Percentiles rank a stretch among this genome's conserved stretches.
Conservation (phyloP, 2,329 filamentous ascomycete species). For the Dothidotthia symphoricarpi region DNA sequence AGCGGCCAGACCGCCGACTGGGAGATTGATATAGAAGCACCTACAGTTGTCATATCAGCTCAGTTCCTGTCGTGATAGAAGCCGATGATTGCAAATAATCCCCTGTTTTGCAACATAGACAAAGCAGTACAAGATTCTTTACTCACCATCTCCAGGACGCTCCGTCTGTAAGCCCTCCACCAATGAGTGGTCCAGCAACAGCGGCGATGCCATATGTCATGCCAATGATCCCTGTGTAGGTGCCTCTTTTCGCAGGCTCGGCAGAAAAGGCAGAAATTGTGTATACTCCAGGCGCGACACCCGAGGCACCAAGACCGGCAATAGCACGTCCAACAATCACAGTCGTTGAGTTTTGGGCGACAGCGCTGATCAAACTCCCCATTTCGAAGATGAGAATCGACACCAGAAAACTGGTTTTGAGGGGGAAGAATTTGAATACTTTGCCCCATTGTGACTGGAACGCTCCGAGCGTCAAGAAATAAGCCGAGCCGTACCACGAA, state of each 20-base stretch:
- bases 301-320: conserved; percentile 40
- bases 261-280: conserved; percentile 46
- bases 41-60: conserved; percentile 10
- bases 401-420: conserved; percentile 40
- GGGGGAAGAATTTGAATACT: conserved; percentile 47
- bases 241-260: conserved; percentile 43
- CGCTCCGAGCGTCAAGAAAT: conserved; percentile 45
- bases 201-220: conserved; percentile 36
- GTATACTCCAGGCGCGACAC: conserved; percentile 35
- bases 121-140: conserved; percentile 6
- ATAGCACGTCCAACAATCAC: conserved; percentile 44
- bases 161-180: conserved; percentile 42
- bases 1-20: conserved; percentile 45
- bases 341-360: conserved; percentile 36
- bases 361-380: conserved; percentile 54
- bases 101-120: conserved; percentile 1
- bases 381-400: conserved; percentile 52
- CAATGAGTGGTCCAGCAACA: conserved; percentile 45
- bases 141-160: conserved; percentile 45
- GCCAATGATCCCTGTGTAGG: conserved; percentile 40
- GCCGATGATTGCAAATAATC: conserved; percentile 1
- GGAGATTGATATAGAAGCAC: conserved; percentile 49
- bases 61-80: conserved; percentile 3
- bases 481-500: conserved; percentile 35
- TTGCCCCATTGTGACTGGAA: conserved; percentile 51